Percentiles rank a stretch among this genome's conserved stretches.
phyloP scores from a whole-genome alignment of 108 stramenopile species.

The Epithemia pelagica region DNA sequence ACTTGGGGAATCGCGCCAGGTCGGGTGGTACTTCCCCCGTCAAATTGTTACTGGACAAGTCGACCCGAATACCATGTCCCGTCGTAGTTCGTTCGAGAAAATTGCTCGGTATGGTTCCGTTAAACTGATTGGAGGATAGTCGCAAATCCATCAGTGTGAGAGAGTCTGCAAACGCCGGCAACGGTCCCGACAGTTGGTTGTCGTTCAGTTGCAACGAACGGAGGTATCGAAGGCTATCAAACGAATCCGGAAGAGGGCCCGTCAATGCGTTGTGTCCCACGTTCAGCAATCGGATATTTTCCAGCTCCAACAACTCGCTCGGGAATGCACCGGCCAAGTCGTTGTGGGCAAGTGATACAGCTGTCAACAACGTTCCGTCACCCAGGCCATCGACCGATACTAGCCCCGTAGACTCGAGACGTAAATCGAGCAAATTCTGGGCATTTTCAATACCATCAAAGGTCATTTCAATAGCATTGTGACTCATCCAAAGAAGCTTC shows the following conservation, averaged over 20 bases:
- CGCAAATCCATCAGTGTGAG: neutral
- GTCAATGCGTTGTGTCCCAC: conserved; percentile 12
- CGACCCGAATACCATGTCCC: neutral
- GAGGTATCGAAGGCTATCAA: conserved; percentile 6
- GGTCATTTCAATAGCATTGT: conserved; percentile 6
- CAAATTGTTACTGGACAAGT: conserved; percentile 34
- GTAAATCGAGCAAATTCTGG: neutral
- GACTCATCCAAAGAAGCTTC: neutral
- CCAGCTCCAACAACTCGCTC: conserved; percentile 10
- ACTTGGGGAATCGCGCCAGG: conserved; percentile 24
- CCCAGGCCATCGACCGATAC: conserved; percentile 30
- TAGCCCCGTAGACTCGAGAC: conserved; percentile 34
- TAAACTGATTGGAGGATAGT: conserved; percentile 7
- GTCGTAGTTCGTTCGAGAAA: conserved; percentile 32
- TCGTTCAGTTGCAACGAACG: neutral
- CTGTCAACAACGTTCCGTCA: conserved; percentile 36
- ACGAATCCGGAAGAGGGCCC: conserved; percentile 18
- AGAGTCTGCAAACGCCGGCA: conserved; percentile 1
- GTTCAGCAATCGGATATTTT: conserved; percentile 5
- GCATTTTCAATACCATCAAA: conserved; percentile 11
- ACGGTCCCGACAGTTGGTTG: conserved; percentile 2
- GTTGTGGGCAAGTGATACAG: conserved; percentile 36
- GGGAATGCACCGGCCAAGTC: conserved; percentile 19
- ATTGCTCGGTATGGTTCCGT: conserved; percentile 39
- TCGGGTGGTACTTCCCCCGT: conserved; percentile 40